These are phyloP conservation scores for Euphorbia pulcherrima DNA, from an alignment of 345 rosid genomes.

Conservation along the genomic window DNA sequence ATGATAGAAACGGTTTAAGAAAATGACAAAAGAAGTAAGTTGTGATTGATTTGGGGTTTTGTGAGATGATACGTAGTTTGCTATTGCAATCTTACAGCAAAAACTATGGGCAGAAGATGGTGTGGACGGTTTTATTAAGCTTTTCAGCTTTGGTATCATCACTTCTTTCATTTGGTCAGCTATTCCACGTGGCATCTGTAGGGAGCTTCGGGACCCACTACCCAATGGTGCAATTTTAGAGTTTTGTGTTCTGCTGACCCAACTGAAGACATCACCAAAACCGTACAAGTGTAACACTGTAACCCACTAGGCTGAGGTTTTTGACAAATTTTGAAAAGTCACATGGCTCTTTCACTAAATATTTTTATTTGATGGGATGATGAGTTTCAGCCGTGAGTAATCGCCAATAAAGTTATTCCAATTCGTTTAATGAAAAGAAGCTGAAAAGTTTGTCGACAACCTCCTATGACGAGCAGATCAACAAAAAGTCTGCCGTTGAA, in stretches of 20 bases:
- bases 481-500: too few relatives aligned
- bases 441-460: background rate
- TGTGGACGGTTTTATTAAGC: constrained; percentile 22
- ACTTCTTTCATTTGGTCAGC: background rate
- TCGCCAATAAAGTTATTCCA: too few relatives aligned
- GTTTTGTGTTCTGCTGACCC: background rate
- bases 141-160: constrained; percentile 23
- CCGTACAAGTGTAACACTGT: background rate
- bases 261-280: background rate
- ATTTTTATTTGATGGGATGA: too few relatives aligned
- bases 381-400: too few relatives aligned
- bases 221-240: background rate
- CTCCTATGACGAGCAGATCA: background rate
- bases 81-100: background rate
- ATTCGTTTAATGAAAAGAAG: too few relatives aligned
- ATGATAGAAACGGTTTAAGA: constrained; percentile 10
- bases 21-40: constrained; percentile 26
- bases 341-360: too few relatives aligned
- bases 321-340: background rate
- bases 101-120: constrained; percentile 3
- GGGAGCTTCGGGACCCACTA: constrained; percentile 9
- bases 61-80: constrained; percentile 32
- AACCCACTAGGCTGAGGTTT: background rate
- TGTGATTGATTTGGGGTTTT: constrained; percentile 13
- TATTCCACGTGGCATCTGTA: background rate